Evolutionary conservation across 2,329 filamentous ascomycete genomes (phyloP).

Genomic region (Thielaviopsis ethacetica): DNA sequence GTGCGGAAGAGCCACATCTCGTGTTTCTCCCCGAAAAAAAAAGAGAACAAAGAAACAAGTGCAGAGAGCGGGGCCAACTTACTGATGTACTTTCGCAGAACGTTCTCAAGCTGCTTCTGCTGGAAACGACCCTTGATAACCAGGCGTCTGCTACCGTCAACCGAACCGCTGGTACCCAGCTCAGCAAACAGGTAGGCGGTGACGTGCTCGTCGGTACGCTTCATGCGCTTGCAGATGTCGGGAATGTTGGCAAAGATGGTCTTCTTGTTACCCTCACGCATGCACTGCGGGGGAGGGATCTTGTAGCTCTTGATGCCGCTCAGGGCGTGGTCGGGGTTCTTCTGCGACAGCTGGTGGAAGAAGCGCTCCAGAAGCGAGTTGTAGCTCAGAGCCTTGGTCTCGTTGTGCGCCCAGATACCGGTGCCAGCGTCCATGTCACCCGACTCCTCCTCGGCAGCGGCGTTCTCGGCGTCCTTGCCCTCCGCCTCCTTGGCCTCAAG

Average conservation of each 20-base stretch:
- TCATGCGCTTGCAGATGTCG: slow-evolving; percentile 99
- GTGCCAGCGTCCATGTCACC: slow-evolving; percentile 79
- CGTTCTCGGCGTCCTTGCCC: slow-evolving; percentile 44
- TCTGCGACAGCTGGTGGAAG: slow-evolving; percentile 84
- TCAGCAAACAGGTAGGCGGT: slow-evolving; percentile 95
- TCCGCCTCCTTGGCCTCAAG: slow-evolving; percentile 46
- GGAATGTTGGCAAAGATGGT: slow-evolving; percentile 98
- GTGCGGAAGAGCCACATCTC: not conserved
- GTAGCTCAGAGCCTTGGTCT: slow-evolving; percentile 66
- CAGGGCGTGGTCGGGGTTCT: slow-evolving; percentile 89
- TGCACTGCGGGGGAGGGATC: slow-evolving; percentile 94
- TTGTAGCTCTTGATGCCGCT: slow-evolving; percentile 91
- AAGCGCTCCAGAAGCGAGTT: slow-evolving; percentile 75
- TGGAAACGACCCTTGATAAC: slow-evolving; percentile 99
- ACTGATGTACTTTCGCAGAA: slow-evolving; percentile 89
- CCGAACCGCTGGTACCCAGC: slow-evolving; percentile 90
- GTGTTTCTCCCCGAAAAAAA: not conserved
- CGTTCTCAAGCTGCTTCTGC: slow-evolving; percentile 98
- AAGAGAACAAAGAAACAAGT: not conserved
- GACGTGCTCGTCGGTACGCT: slow-evolving; percentile 94
- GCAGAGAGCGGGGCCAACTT: slow-evolving; percentile 23
- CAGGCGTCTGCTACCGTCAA: slow-evolving; percentile 79
- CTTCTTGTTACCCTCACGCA: slow-evolving; percentile 99
- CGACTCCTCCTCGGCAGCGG: slow-evolving; percentile 36
- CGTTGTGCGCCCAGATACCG: slow-evolving; percentile 77